Conservation (phyloP, 2,329 filamentous ascomycete genomes). For the Alternaria tenuissima region DNA sequence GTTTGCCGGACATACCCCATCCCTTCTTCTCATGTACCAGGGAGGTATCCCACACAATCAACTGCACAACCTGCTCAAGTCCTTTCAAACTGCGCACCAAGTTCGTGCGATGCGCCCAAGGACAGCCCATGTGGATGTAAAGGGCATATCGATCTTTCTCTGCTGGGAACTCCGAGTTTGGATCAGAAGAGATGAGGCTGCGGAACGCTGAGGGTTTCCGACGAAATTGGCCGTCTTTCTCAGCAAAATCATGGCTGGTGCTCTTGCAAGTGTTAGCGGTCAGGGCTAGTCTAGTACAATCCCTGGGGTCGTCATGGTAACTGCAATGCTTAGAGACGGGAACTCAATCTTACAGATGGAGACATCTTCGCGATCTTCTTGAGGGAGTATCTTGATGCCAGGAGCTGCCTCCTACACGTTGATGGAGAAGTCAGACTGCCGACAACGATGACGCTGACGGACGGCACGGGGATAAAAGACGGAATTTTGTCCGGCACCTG, state of each 20-base stretch:
- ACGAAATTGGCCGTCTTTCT: conserved; percentile 64
- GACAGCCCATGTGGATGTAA: conserved; percentile 68
- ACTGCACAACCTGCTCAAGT: conserved; percentile 59
- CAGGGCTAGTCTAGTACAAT: neutral
- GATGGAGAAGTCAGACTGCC: neutral
- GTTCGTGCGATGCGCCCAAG: conserved; percentile 66
- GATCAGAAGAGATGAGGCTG: conserved; percentile 60
- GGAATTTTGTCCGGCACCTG: neutral
- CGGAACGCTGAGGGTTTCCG: conserved; percentile 66
- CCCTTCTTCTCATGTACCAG: conserved; percentile 43
- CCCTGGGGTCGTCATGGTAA: neutral
- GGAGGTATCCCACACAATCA: conserved; percentile 52
- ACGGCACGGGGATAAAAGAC: neutral
- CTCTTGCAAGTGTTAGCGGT: neutral
- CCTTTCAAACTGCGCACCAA: conserved; percentile 61
- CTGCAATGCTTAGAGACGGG: neutral
- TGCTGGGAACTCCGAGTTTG: conserved; percentile 63
- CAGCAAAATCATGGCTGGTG: conserved; percentile 23
- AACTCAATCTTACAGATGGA: neutral
- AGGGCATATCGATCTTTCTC: conserved; percentile 69
- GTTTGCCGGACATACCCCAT: conserved; percentile 31
- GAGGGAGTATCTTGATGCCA: neutral
- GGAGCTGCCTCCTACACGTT: neutral
- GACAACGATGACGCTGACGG: neutral
- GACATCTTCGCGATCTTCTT: neutral